Evolutionary conservation across 352 stramenopile species (phyloP), one percentile per base, ranked within the genome.

Genomic region (Thalassiosira hispida): DNA sequence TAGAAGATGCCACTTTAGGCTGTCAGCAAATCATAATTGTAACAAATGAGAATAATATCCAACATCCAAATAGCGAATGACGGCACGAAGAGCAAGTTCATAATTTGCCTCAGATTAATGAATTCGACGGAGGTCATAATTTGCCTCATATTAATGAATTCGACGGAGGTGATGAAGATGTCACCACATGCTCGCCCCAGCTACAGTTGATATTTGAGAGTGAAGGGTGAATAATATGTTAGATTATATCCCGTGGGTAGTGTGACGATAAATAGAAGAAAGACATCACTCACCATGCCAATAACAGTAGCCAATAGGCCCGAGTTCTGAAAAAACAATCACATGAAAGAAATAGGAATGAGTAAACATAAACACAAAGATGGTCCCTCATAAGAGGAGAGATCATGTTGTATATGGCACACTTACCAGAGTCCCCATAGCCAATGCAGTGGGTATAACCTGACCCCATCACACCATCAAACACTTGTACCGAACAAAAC

Each of bases 401-500:
- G 3, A 38, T 38, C 3, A 38, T 38, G 31, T 38, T 8, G 31
- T 9, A 38, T 38, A 38, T 8, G 8, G 8, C 8, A 38, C 3
- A 55, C 46, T 55, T 7, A 56, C 47, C 73, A 98, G 97, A 14
- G 95, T 98, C 31, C 95, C 96, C 14, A 93, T 93, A 1, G 96
- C 95, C 47, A 98, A 96, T 38, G 93, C 88, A n/a, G 95, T 96
- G 0, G 95, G 94, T 57, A 98, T 97, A 18, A 97, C 96, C 86
- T 98, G 94, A 96, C 85, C 97, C 97, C 68, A 97, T 97, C 29
- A 98, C 94, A 22, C 94, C 94, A 82, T 98, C 95, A 70, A 97
- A 92, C 12, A 96, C 93, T 72, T 93, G 86, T 22, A 92, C 73
- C 7, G 74, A 75, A 52, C 82, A 77, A 72, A 92, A 94, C 0